phyloP scores from a whole-genome alignment of 352 stramenopile species.

The Pythium vanterpoolii region DNA sequence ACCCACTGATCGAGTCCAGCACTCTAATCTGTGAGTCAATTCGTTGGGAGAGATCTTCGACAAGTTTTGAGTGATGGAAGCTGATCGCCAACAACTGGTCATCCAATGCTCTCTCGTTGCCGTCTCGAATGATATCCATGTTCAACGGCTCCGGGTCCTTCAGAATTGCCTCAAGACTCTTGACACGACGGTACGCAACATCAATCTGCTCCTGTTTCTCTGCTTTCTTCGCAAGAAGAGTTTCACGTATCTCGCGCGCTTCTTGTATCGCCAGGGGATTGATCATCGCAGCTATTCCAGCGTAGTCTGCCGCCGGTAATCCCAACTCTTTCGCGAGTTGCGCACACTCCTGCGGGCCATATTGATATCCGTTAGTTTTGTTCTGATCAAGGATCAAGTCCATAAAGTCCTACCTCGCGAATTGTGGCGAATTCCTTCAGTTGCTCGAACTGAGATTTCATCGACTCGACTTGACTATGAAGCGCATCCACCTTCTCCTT shows the following conservation, averaged over 20 bases:
- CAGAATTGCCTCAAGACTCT: conserved; percentile 44
- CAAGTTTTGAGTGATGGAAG: conserved; percentile 25
- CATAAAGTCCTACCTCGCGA: conserved; percentile 8
- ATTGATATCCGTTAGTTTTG: not conserved
- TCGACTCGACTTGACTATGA: conserved; percentile 10
- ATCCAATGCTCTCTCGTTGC: conserved; percentile 41
- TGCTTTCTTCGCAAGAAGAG: conserved; percentile 6
- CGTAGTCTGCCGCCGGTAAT: conserved; percentile 2
- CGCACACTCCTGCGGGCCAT: conserved; percentile 2
- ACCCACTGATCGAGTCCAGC: conserved; percentile 31
- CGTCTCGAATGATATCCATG: conserved; percentile 29
- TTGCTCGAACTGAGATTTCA: conserved; percentile 14
- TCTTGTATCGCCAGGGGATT: conserved; percentile 9
- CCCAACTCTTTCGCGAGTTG: conserved; percentile 11
- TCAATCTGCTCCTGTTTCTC: conserved; percentile 16
- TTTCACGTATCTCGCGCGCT: conserved; percentile 5
- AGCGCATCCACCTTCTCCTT: conserved; percentile 1
- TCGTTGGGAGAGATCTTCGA: conserved; percentile 41
- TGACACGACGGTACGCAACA: conserved; percentile 32
- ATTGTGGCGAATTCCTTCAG: conserved; percentile 13
- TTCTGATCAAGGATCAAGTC: not conserved
- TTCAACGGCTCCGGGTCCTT: conserved; percentile 34
- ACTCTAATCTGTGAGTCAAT: conserved; percentile 34
- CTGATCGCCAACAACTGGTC: conserved; percentile 55
- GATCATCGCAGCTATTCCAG: conserved; percentile 8